These are phyloP conservation scores for Lasiosphaeria miniovina DNA, from an alignment of 495 filamentous ascomycete species.

Conservation along the genomic window DNA sequence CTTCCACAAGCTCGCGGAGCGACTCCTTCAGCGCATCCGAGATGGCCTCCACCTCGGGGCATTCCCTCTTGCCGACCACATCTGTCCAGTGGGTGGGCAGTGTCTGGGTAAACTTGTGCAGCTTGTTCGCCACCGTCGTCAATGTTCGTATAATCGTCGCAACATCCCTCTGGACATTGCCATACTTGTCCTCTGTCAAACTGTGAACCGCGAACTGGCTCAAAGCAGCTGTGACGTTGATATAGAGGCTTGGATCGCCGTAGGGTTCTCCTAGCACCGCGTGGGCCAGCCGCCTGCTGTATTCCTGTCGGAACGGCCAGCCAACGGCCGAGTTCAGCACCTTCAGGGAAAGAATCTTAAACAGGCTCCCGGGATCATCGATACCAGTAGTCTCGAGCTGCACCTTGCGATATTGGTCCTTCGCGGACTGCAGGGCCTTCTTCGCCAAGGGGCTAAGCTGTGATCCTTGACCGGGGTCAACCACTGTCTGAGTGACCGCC, in stretches of 20 bases:
- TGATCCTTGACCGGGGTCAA: constrained; percentile 57
- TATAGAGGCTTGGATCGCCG: constrained; percentile 59
- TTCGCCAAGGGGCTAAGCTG: constrained; percentile 40
- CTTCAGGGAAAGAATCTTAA: constrained; percentile 28
- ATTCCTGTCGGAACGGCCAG: constrained; percentile 66
- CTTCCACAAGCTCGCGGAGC: constrained; percentile 57
- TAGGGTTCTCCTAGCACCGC: constrained; percentile 69
- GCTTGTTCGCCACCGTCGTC: constrained; percentile 58
- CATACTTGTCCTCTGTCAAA: constrained; percentile 80
- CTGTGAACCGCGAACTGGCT: constrained; percentile 65
- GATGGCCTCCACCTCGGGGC: constrained; percentile 62
- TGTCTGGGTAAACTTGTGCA: constrained; percentile 63
- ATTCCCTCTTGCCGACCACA: constrained; percentile 45
- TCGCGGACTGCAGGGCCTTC: constrained; percentile 31
- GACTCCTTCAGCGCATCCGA: constrained; percentile 55
- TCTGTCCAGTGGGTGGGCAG: constrained; percentile 82
- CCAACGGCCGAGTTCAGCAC: constrained; percentile 57
- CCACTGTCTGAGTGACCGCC: constrained; percentile 52
- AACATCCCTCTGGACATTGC: constrained; percentile 78
- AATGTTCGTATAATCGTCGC: constrained; percentile 68
- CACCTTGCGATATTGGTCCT: constrained; percentile 40
- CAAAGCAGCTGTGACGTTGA: constrained; percentile 69
- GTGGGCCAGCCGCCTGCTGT: constrained; percentile 56
- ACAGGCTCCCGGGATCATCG: constrained; percentile 35
- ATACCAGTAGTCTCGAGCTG: constrained; percentile 44